Base-by-base conservation (phyloP, 768 basidiomycete species). In the Termitomyces sp. region DNA sequence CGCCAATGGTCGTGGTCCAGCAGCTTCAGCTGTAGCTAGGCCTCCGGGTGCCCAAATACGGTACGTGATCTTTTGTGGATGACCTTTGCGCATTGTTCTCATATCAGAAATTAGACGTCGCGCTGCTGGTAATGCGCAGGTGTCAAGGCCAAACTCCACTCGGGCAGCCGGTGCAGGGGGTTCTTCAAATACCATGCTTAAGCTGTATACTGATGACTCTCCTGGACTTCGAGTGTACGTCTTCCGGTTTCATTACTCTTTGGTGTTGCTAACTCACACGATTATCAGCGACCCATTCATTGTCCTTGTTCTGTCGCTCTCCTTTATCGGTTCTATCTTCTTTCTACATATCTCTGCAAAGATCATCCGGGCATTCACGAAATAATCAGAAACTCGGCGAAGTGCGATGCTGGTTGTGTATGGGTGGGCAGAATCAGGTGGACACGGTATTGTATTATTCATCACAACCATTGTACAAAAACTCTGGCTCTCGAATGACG, bases 261-360 rank as follows among this genome's bases (percentile, higher is more conserved):
- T 50, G 38, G 32, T 20, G 6, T 52, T 46, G 64, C 47, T 63
- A 20, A 53, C 15, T 8, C 51, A 59, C 32, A 20, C 29, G 43
- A 50, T 40, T 12, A 15, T 43, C 40, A 98, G 95, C 64, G 96
- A 98, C 76, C 96, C 96, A 4, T 98, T 93, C 79, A 95, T 97
- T 68, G 95, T 97, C 65, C 87, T 98, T 62, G 91, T 98, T 68
- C 86, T 98, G 20, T 96, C 96, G 40, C 85, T 98, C 57, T 92
- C 92, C 20, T 98, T 98, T 83, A 97, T 98, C 77, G 95, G 89
- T 43, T 96, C 94, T 60, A 96, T 97, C 73, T 97, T 98, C 86
- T 97, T 96, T 88, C 89, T 97, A 46, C 96, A 98, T 74, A 96
- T 97, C 73, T 90, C 93, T 48, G 94, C 95, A 67, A 96, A 96